Evolutionary conservation across 1,139 yeast genomes (phyloP).

Genomic region (Tardiomyces blankii): DNA sequence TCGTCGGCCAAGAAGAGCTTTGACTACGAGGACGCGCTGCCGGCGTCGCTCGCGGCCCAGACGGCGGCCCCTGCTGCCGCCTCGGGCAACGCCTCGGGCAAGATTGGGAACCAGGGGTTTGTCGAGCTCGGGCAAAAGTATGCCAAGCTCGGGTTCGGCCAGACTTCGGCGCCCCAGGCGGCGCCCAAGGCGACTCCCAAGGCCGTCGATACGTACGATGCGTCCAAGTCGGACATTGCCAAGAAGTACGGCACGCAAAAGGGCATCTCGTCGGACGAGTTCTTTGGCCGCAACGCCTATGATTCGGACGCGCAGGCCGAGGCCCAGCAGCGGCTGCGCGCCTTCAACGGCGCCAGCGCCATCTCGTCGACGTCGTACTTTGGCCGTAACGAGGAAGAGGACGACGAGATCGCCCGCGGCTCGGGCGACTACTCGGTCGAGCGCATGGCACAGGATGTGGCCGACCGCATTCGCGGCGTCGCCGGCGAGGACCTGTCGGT

Average conservation of each 20-base stretch:
- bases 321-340: slow-evolving; percentile 66
- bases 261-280: slow-evolving; percentile 92
- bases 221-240: slow-evolving; percentile 22
- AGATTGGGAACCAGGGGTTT: not conserved
- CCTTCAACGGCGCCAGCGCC: slow-evolving; percentile 76
- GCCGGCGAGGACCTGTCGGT: slow-evolving; percentile 85
- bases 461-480: slow-evolving; percentile 55
- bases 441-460: slow-evolving; percentile 54
- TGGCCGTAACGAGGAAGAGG: slow-evolving; percentile 63
- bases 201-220: slow-evolving; percentile 29
- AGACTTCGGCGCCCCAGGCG: slow-evolving; percentile 21
- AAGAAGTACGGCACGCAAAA: slow-evolving; percentile 80
- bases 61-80: slow-evolving; percentile 4
- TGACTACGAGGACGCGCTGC: slow-evolving; percentile 1
- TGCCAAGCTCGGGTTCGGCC: slow-evolving; percentile 28
- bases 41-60: slow-evolving; percentile 2
- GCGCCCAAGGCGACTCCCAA: slow-evolving; percentile 17
- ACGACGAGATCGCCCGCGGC: slow-evolving; percentile 22
- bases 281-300: slow-evolving; percentile 78
- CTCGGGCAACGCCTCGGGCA: slow-evolving; percentile 1
- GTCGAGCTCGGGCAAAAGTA: slow-evolving; percentile 7
- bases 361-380: slow-evolving; percentile 89
- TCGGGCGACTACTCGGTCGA: slow-evolving; percentile 35
- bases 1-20: not conserved
- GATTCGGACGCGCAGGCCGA: slow-evolving; percentile 72